Evolutionary conservation across 2,329 filamentous ascomycete species (phyloP).

Genomic region (Coniochaeta ligniaria): DNA sequence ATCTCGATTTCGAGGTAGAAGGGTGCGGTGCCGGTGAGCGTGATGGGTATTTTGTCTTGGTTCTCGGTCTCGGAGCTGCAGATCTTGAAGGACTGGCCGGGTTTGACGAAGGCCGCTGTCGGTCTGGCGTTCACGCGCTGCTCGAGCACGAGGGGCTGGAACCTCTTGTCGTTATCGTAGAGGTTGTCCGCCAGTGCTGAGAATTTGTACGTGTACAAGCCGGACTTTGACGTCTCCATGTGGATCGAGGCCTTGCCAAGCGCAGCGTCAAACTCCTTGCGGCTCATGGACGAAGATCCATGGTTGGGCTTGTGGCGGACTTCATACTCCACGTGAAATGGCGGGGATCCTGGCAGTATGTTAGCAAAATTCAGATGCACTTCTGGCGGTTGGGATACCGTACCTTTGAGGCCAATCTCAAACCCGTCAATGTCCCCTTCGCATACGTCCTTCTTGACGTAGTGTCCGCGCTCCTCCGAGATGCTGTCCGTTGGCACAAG

Average conservation of each 20-base stretch:
- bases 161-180: conserved; percentile 68
- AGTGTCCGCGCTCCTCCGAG: conserved; percentile 43
- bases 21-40: conserved; percentile 73
- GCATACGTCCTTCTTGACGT: conserved; percentile 76
- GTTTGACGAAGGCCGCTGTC: conserved; percentile 71
- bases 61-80: conserved; percentile 77
- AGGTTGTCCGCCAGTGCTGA: conserved; percentile 75
- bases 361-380: background rate
- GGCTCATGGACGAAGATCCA: conserved; percentile 56
- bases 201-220: conserved; percentile 82
- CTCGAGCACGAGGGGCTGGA: conserved; percentile 61
- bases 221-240: conserved; percentile 79
- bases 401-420: conserved; percentile 72
- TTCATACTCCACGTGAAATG: conserved; percentile 78
- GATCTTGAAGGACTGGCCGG: conserved; percentile 91
- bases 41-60: conserved; percentile 84
- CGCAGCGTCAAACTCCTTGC: conserved; percentile 69
- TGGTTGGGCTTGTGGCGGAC: conserved; percentile 64
- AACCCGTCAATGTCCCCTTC: conserved; percentile 91
- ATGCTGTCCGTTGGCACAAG: conserved; percentile 60
- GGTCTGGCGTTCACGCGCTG: conserved; percentile 84
- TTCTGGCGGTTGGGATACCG: conserved; percentile 5
- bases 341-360: conserved; percentile 54
- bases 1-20: conserved; percentile 91
- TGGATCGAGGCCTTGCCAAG: conserved; percentile 70